Evolutionary conservation across 192 early-diverging fungal genomes (phyloP).

Genomic region (Coemansia sp.): DNA sequence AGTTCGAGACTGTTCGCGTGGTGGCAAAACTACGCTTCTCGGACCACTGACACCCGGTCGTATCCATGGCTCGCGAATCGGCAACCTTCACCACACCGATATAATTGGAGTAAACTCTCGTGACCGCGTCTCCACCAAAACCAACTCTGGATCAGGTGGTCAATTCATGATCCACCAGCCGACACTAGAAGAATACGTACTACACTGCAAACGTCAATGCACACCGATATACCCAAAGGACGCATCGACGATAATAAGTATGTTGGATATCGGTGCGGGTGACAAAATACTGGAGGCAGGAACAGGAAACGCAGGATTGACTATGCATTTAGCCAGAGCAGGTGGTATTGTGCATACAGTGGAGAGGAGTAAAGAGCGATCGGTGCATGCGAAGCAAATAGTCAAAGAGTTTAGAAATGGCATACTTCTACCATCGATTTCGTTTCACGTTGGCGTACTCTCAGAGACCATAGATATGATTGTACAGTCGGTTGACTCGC

Average conservation of each 20-base stretch:
- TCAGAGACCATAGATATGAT: slow-evolving; percentile 17
- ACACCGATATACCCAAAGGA: slow-evolving; percentile 73
- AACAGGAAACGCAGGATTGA: slow-evolving; percentile 69
- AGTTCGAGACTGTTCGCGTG: slow-evolving; percentile 23
- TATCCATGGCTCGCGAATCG: slow-evolving; percentile 15
- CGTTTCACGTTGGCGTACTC: slow-evolving; percentile 50
- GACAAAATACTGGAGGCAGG: slow-evolving; percentile 68
- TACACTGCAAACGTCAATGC: slow-evolving; percentile 23
- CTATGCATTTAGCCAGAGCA: slow-evolving; percentile 63
- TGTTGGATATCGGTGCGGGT: slow-evolving; percentile 62
- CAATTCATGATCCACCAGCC: slow-evolving; percentile 42
- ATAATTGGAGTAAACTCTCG: slow-evolving; percentile 38
- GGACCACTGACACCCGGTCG: slow-evolving; percentile 15
- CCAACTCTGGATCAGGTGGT: slow-evolving; percentile 4
- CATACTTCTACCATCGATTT: slow-evolving; percentile 42
- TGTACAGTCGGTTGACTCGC: background rate
- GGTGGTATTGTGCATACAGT: slow-evolving; percentile 59
- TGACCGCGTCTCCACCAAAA: slow-evolving; percentile 13
- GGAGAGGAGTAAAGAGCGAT: slow-evolving; percentile 52
- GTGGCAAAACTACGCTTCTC: slow-evolving; percentile 26
- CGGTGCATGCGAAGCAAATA: slow-evolving; percentile 55
- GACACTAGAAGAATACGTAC: slow-evolving; percentile 38
- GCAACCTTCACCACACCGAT: slow-evolving; percentile 18
- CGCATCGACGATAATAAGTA: slow-evolving; percentile 48
- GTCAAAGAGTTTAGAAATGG: slow-evolving; percentile 59